Percentiles rank a stretch among this genome's conserved stretches.
These are phyloP conservation scores for Cytospora schulzeri DNA, from an alignment of 2,329 filamentous ascomycete genomes.

Conservation along the genomic window DNA sequence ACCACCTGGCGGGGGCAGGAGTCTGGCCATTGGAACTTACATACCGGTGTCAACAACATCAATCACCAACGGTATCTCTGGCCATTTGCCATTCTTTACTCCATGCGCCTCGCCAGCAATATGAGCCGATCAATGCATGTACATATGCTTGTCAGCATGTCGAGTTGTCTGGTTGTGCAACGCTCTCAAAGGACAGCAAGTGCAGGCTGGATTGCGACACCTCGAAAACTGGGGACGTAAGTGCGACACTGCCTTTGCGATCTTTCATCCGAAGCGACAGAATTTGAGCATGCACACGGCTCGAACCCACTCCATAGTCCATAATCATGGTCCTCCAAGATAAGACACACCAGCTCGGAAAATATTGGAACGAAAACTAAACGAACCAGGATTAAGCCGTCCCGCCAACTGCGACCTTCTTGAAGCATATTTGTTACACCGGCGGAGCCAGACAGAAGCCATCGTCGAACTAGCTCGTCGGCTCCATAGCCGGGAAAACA, in stretches of 20 bases:
- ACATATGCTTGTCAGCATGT: not conserved
- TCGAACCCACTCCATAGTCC: too few relatives aligned
- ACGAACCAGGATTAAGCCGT: not conserved
- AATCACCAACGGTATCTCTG: not conserved
- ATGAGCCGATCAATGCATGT: not conserved
- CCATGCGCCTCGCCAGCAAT: not conserved
- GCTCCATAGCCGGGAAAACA: not conserved
- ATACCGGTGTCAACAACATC: not conserved
- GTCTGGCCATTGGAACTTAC: not conserved
- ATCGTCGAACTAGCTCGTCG: conserved; percentile 1
- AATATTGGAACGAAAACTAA: not conserved
- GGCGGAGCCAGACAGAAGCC: conserved; percentile 4
- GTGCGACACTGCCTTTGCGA: not conserved
- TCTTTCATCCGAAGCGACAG: not conserved
- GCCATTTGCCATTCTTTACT: not conserved
- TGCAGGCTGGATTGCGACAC: not conserved
- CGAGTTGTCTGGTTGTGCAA: not conserved
- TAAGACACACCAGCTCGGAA: not conserved
- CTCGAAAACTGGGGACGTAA: not conserved
- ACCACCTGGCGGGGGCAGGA: not conserved
- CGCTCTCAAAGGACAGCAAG: not conserved
- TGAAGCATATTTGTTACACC: not conserved
- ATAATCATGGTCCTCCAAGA: too few relatives aligned
- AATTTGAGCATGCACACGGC: too few relatives aligned
- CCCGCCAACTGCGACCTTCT: not conserved